A percentile compares a stretch with the other conserved stretches of the same genome.
Evolutionary conservation across 1,139 yeast genomes (phyloP).

Genomic region (Yamadazyma sp.): DNA sequence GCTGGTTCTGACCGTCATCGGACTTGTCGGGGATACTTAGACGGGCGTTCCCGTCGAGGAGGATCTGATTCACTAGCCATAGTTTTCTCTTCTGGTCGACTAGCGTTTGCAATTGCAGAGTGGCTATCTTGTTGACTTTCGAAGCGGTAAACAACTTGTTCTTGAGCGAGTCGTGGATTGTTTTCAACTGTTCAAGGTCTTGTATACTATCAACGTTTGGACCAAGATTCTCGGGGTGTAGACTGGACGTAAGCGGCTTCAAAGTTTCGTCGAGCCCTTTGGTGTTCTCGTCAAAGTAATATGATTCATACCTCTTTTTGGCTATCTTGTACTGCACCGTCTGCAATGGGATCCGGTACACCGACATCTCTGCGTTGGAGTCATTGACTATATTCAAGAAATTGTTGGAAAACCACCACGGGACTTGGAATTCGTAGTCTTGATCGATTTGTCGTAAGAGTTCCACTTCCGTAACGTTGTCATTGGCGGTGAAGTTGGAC

Average conservation of each 20-base stretch:
- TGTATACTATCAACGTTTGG: slow-evolving; percentile 17
- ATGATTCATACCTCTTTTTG: slow-evolving; percentile 29
- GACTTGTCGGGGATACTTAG: slow-evolving; percentile 30
- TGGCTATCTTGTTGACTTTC: slow-evolving; percentile 49
- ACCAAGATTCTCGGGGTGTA: background rate
- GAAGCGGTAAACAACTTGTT: slow-evolving; percentile 41
- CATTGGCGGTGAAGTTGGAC: slow-evolving; percentile 19
- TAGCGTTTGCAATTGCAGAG: slow-evolving; percentile 31
- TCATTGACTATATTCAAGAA: slow-evolving; percentile 27
- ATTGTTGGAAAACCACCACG: slow-evolving; percentile 45
- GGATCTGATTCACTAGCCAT: slow-evolving; percentile 59
- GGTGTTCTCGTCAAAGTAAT: slow-evolving; percentile 13
- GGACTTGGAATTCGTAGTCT: slow-evolving; percentile 36
- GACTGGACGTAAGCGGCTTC: background rate
- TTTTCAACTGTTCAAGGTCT: slow-evolving; percentile 21
- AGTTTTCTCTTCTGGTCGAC: slow-evolving; percentile 39
- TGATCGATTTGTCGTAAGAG: slow-evolving; percentile 30
- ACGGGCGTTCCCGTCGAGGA: slow-evolving; percentile 51
- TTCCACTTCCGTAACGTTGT: slow-evolving; percentile 27
- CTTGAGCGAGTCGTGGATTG: slow-evolving; percentile 20
- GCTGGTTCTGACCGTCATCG: slow-evolving; percentile 2
- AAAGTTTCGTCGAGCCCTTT: slow-evolving; percentile 5
- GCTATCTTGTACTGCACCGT: slow-evolving; percentile 39
- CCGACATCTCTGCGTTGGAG: slow-evolving; percentile 12
- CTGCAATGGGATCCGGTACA: slow-evolving; percentile 32